phyloP scores from a whole-genome alignment of 345 rosid species.

The Populus tremula region DNA sequence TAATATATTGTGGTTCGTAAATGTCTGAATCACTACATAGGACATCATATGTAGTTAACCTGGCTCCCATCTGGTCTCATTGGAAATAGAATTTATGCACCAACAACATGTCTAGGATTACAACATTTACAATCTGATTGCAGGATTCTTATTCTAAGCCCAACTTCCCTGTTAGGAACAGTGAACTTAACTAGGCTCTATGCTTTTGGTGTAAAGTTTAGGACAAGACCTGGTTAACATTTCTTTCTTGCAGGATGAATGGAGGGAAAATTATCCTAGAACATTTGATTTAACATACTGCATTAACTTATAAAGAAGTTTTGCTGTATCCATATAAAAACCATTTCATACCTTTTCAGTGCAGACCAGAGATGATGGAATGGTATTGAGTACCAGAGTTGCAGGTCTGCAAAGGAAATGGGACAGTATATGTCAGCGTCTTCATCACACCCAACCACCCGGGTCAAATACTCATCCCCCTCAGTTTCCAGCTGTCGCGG shows the following conservation, averaged over 20 bases:
- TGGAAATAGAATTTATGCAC: neutral
- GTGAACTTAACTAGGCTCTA: neutral
- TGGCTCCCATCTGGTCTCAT: neutral
- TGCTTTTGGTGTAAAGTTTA: neutral
- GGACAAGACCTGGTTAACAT: neutral
- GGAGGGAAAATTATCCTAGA: neutral
- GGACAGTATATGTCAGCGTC: slow-evolving; percentile 49
- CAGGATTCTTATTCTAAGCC: neutral
- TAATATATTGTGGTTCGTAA: neutral
- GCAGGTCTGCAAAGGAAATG: slow-evolving; percentile 50
- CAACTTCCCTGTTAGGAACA: neutral
- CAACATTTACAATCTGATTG: neutral
- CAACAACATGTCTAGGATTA: neutral
- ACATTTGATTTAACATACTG: neutral
- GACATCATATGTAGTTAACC: neutral
- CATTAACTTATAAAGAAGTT: neutral
- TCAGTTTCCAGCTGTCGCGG: slow-evolving; percentile 27
- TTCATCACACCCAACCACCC: slow-evolving; percentile 45
- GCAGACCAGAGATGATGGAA: slow-evolving; percentile 57
- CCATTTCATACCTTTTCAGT: slow-evolving; percentile 36
- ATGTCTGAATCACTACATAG: neutral
- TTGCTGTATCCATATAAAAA: slow-evolving; percentile 34
- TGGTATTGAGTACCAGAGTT: slow-evolving; percentile 31
- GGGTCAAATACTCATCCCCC: slow-evolving; percentile 18
- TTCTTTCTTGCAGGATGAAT: neutral